These are phyloP conservation scores for Termitomyces eurrhizus DNA, from an alignment of 768 basidiomycete species.

Conservation along the genomic window DNA sequence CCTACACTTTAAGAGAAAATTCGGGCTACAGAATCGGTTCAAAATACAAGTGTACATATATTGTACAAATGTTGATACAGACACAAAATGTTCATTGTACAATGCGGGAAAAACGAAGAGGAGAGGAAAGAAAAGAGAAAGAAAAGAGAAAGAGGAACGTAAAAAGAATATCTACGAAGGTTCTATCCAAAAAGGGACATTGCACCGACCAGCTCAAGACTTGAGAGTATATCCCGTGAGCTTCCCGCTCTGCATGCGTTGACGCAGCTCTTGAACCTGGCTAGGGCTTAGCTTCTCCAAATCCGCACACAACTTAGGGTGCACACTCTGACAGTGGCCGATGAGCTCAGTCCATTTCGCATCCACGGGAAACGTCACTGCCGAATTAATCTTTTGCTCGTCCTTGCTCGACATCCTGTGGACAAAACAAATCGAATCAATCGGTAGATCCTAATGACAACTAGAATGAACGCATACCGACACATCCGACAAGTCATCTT, in stretches of 20 bases:
- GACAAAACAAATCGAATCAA: not conserved
- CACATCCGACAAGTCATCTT: constrained; percentile 27
- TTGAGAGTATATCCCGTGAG: constrained; percentile 8
- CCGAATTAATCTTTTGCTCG: not conserved
- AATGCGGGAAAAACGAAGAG: not conserved
- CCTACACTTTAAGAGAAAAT: not conserved
- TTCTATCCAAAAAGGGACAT: not conserved
- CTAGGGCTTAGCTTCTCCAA: constrained; percentile 26
- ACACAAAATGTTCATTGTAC: not conserved
- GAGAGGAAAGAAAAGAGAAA: not conserved
- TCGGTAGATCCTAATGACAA: not conserved
- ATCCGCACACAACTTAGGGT: constrained; percentile 27
- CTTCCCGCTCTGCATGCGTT: constrained; percentile 18
- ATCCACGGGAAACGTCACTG: constrained; percentile 20
- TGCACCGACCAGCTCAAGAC: not conserved
- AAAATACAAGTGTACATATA: not conserved
- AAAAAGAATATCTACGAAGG: not conserved
- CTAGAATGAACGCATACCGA: constrained; percentile 18
- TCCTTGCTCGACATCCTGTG: constrained; percentile 7
- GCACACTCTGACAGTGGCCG: constrained; percentile 26
- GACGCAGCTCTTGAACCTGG: constrained; percentile 30
- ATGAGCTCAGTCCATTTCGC: constrained; percentile 29
- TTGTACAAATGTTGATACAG: not conserved
- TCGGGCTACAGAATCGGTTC: not conserved
- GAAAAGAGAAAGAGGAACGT: not conserved